Conservation (phyloP, 345 rosid genomes). For the Aquilaria malaccensis region DNA sequence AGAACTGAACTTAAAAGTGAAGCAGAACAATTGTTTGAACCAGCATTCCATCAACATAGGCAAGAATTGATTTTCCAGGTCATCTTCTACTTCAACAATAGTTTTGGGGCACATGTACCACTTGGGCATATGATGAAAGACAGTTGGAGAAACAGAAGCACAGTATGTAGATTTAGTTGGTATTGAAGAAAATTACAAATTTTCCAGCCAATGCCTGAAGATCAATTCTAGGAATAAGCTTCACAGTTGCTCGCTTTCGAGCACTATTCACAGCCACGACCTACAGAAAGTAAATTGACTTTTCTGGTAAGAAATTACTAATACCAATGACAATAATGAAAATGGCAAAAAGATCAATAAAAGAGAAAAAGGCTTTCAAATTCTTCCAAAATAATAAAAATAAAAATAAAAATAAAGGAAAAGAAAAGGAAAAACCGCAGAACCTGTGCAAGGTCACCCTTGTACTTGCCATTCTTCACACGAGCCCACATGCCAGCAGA, state of each 20-base stretch:
- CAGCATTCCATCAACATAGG: no score
- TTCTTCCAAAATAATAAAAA: background rate
- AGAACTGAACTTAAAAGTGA: no score
- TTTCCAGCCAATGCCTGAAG: conserved; percentile 68
- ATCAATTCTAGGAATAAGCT: conserved; percentile 92
- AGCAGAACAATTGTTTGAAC: no score
- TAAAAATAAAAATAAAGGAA: no score
- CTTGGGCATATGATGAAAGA: background rate
- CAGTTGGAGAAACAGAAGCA: conserved; percentile 1
- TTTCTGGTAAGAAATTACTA: no score
- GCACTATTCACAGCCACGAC: conserved; percentile 68
- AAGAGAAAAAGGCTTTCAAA: background rate
- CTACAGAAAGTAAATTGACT: conserved; percentile 34
- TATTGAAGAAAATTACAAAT: conserved; percentile 39
- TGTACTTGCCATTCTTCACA: conserved; percentile 82
- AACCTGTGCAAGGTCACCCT: conserved; percentile 95
- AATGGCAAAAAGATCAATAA: background rate
- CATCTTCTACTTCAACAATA: no score
- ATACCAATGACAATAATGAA: background rate
- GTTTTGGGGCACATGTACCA: no score
- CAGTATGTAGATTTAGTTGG: background rate
- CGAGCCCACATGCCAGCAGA: conserved; percentile 81
- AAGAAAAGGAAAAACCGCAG: background rate
- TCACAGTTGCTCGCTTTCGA: conserved; percentile 62
- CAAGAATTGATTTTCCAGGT: no score